A percentile compares a stretch with the other conserved stretches of the same genome.
phyloP scores from a whole-genome alignment of 2,329 filamentous ascomycete species.

The Orbilia javanica region DNA sequence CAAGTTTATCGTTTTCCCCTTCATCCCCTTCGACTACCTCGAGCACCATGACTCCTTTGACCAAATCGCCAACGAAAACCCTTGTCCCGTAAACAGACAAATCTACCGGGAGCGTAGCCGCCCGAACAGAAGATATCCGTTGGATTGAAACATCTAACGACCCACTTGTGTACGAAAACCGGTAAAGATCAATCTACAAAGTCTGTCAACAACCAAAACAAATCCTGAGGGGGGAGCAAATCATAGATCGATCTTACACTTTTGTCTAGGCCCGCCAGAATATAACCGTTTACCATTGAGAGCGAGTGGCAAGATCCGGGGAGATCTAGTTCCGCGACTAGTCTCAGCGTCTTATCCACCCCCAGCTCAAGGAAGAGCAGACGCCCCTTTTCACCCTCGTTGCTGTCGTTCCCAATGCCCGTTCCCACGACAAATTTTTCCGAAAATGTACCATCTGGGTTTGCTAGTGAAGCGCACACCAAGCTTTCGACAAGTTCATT shows the following conservation, averaged over 20 bases:
- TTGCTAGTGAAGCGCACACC: conserved; percentile 79
- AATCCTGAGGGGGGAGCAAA: neutral
- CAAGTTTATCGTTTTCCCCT: conserved; percentile 73
- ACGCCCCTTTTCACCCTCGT: conserved; percentile 75
- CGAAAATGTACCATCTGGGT: conserved; percentile 69
- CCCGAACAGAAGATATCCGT: conserved; percentile 82
- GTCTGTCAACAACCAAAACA: neutral
- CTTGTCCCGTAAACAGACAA: conserved; percentile 78
- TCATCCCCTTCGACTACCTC: conserved; percentile 68
- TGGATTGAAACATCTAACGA: conserved; percentile 59
- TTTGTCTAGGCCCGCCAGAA: conserved; percentile 90
- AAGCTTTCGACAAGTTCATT: conserved; percentile 87
- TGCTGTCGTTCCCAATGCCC: conserved; percentile 76
- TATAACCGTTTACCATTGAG: conserved; percentile 78
- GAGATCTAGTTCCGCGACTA: conserved; percentile 77
- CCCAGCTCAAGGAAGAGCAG: conserved; percentile 88
- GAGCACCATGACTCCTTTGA: conserved; percentile 76
- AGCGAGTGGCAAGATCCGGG: conserved; percentile 86
- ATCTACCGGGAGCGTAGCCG: conserved; percentile 85
- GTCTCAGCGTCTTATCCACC: conserved; percentile 77
- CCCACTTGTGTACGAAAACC: conserved; percentile 49
- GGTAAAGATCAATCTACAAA: conserved; percentile 60
- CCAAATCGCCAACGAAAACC: conserved; percentile 89
- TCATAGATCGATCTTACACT: conserved; percentile 71
- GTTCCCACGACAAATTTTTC: conserved; percentile 95